These are phyloP conservation scores for Phytophthora boehmeriae DNA, from an alignment of 352 stramenopile genomes.

Conservation along the genomic window DNA sequence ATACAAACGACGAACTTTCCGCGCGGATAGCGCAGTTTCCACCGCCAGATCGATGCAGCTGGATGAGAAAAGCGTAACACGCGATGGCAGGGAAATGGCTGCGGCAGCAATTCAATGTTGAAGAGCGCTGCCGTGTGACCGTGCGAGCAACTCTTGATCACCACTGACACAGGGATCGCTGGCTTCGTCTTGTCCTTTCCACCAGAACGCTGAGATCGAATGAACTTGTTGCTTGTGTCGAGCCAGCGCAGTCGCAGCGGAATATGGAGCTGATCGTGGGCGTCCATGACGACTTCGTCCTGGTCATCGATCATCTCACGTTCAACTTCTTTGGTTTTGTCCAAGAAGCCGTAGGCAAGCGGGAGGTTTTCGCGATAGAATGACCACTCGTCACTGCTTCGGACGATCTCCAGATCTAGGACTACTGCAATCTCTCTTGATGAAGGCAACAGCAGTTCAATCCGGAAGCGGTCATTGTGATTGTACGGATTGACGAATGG, in stretches of 20 bases:
- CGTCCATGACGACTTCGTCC: slow-evolving; percentile 87
- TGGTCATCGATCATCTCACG: slow-evolving; percentile 93
- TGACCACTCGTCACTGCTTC: slow-evolving; percentile 76
- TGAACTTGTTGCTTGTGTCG: slow-evolving; percentile 22
- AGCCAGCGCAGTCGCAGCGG: slow-evolving; percentile 91
- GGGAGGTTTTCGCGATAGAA: slow-evolving; percentile 78
- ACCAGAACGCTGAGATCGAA: neutral
- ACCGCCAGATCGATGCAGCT: slow-evolving; percentile 62
- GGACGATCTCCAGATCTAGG: slow-evolving; percentile 83
- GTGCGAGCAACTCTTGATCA: slow-evolving; percentile 87
- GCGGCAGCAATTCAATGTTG: slow-evolving; percentile 78
- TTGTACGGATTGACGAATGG: slow-evolving; percentile 91
- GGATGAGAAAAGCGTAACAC: slow-evolving; percentile 75
- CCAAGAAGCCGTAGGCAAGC: slow-evolving; percentile 45
- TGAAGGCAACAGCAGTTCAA: slow-evolving; percentile 72
- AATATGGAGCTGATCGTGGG: slow-evolving; percentile 82
- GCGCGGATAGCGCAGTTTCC: slow-evolving; percentile 44
- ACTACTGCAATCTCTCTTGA: slow-evolving; percentile 35
- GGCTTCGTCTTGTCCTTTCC: neutral
- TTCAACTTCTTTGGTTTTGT: slow-evolving; percentile 62
- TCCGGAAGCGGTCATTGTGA: slow-evolving; percentile 90
- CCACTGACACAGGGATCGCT: slow-evolving; percentile 61
- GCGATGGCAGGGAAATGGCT: slow-evolving; percentile 87
- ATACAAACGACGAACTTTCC: slow-evolving; percentile 75
- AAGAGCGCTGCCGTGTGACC: slow-evolving; percentile 91